These are phyloP conservation scores for Geoglossum cookeanum DNA, from an alignment of 2,329 filamentous ascomycete genomes.

Conservation along the genomic window DNA sequence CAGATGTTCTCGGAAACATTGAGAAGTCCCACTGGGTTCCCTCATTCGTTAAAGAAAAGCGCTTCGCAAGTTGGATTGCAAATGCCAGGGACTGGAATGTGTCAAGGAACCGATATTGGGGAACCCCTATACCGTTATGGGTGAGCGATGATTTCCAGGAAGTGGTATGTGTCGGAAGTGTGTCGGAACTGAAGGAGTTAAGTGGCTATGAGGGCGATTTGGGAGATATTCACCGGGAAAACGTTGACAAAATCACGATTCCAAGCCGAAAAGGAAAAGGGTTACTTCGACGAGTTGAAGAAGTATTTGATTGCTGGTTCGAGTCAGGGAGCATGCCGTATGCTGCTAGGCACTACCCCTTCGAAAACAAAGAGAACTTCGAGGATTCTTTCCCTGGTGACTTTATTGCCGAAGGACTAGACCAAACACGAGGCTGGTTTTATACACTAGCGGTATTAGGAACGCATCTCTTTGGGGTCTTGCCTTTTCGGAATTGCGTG, in stretches of 20 bases:
- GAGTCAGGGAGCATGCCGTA: slow-evolving; percentile 95
- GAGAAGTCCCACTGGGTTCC: slow-evolving; percentile 86
- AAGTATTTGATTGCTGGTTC: slow-evolving; percentile 96
- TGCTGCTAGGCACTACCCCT: slow-evolving; percentile 77
- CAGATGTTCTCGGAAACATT: slow-evolving; percentile 78
- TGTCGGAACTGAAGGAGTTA: slow-evolving; percentile 64
- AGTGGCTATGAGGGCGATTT: slow-evolving; percentile 75
- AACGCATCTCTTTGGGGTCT: slow-evolving; percentile 65
- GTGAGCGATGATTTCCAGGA: slow-evolving; percentile 79
- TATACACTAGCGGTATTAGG: slow-evolving; percentile 82
- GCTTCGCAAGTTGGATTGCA: slow-evolving; percentile 79
- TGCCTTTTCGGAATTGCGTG: slow-evolving; percentile 90
- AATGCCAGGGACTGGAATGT: slow-evolving; percentile 94
- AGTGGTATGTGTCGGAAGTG: slow-evolving; percentile 66
- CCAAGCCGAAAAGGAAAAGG: slow-evolving; percentile 79
- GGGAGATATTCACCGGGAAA: slow-evolving; percentile 75
- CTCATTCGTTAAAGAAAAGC: slow-evolving; percentile 71
- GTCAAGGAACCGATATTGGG: slow-evolving; percentile 87
- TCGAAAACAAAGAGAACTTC: slow-evolving; percentile 70
- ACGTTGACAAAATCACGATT: slow-evolving; percentile 86
- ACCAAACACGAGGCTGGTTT: slow-evolving; percentile 94
- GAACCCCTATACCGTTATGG: slow-evolving; percentile 83
- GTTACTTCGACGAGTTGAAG: slow-evolving; percentile 57
- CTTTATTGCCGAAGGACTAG: slow-evolving; percentile 83
- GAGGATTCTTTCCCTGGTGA: slow-evolving; percentile 71